A percentile compares a stretch with the other conserved stretches of the same genome.
These are phyloP conservation scores for Puccinia coronata DNA, from an alignment of 1,284 basidiomycete species.

Conservation along the genomic window DNA sequence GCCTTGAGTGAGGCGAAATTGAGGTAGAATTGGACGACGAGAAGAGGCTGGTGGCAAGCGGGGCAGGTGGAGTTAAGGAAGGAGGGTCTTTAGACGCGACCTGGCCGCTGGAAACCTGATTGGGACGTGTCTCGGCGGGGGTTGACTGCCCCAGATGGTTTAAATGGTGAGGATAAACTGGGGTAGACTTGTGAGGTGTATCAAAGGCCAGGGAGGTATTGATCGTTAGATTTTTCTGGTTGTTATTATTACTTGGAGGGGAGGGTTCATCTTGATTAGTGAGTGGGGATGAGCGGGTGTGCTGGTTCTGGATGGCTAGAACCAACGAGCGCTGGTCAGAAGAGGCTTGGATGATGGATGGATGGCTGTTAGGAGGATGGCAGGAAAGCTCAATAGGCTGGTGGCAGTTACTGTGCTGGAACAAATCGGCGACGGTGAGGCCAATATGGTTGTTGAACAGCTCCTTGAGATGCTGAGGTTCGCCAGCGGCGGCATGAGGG, in stretches of 20 bases:
- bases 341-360: slow-evolving; percentile 27
- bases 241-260: background rate
- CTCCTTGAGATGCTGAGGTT: slow-evolving; percentile 34
- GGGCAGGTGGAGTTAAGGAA: slow-evolving; percentile 16
- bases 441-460: slow-evolving; percentile 37
- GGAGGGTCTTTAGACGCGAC: background rate
- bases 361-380: slow-evolving; percentile 14
- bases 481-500: slow-evolving; percentile 1
- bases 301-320: slow-evolving; percentile 20
- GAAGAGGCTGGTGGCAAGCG: background rate
- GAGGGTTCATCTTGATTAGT: slow-evolving; percentile 35
- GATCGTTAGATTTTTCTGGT: slow-evolving; percentile 22
- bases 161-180: background rate
- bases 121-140: too few species aligned
- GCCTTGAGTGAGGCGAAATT: slow-evolving; percentile 9
- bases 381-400: slow-evolving; percentile 4
- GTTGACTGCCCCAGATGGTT: too few species aligned
- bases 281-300: slow-evolving; percentile 9
- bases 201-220: slow-evolving; percentile 23
- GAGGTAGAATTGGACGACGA: slow-evolving; percentile 14
- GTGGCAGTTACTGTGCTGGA: slow-evolving; percentile 27
- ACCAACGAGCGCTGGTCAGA: slow-evolving; percentile 28
- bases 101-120: background rate
- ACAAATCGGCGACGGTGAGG: slow-evolving; percentile 35
- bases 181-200: slow-evolving; percentile 11